Evolutionary conservation across 306 rosid species (phyloP).

Genomic region (Prinsepia uniflora): DNA sequence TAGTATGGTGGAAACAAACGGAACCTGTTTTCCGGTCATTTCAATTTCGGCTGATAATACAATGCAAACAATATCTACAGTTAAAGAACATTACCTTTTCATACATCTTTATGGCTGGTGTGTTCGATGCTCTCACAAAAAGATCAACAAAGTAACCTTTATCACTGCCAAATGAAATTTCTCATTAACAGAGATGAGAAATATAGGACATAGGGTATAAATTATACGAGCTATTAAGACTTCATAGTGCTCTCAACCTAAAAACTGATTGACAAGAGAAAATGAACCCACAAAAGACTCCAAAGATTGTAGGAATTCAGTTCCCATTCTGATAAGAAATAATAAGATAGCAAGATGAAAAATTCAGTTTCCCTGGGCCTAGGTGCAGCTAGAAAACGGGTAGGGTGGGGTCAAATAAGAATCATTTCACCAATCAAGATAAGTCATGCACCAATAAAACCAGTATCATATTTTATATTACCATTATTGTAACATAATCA

Average conservation of each 20-base stretch:
- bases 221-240: neutral
- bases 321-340: neutral
- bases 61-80: neutral
- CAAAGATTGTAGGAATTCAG: neutral
- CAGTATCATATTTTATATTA: neutral
- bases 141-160: conserved; percentile 94
- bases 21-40: neutral
- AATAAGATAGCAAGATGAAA: neutral
- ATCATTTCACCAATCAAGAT: neutral
- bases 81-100: conserved; percentile 61
- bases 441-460: neutral
- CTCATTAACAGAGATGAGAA: neutral
- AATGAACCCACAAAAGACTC: neutral
- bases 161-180: conserved; percentile 53
- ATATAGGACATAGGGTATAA: neutral
- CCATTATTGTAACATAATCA: neutral
- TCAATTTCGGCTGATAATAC: neutral
- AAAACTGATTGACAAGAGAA: neutral
- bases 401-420: neutral
- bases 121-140: conserved; percentile 93
- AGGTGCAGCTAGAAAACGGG: neutral
- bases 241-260: neutral
- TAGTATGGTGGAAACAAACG: neutral
- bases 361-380: neutral
- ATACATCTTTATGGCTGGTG: conserved; percentile 97